phyloP scores from a whole-genome alignment of 768 basidiomycete species.

The Leccinum subgranulosum region DNA sequence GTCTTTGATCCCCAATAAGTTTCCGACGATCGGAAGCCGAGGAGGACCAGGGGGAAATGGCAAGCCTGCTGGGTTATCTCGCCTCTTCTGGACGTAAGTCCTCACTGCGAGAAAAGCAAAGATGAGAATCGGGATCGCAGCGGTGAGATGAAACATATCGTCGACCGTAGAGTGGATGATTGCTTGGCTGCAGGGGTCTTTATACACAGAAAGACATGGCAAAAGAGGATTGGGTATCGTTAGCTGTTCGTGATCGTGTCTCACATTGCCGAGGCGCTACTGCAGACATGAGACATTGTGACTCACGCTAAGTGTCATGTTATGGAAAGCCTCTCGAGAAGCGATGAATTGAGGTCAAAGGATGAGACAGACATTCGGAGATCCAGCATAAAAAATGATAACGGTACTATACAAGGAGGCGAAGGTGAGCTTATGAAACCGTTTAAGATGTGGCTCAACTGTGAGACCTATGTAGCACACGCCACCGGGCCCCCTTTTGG shows the following conservation, averaged over 20 bases:
- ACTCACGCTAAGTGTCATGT: neutral
- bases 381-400: slow-evolving; percentile 18
- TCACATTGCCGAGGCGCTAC: slow-evolving; percentile 7
- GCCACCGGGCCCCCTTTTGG: slow-evolving; percentile 20
- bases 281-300: slow-evolving; percentile 7
- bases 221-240: neutral
- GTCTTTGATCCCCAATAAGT: slow-evolving; percentile 40
- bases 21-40: slow-evolving; percentile 42
- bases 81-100: slow-evolving; percentile 2
- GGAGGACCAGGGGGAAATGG: slow-evolving; percentile 42
- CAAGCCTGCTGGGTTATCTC: slow-evolving; percentile 17
- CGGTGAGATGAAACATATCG: slow-evolving; percentile 5
- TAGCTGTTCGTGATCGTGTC: neutral
- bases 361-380: slow-evolving; percentile 5
- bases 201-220: slow-evolving; percentile 1
- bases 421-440: slow-evolving; percentile 2
- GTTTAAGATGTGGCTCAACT: slow-evolving; percentile 7
- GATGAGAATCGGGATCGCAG: neutral
- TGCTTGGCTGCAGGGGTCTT: neutral
- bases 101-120: slow-evolving; percentile 1
- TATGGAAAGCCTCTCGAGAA: neutral
- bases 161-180: neutral
- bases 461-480: slow-evolving; percentile 12
- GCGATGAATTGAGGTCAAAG: neutral
- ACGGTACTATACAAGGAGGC: slow-evolving; percentile 27